Evolutionary conservation across 75 land plant genomes (phyloP), one percentile per base, ranked within the genome.

Genomic region (Pinus tabuliformis): DNA sequence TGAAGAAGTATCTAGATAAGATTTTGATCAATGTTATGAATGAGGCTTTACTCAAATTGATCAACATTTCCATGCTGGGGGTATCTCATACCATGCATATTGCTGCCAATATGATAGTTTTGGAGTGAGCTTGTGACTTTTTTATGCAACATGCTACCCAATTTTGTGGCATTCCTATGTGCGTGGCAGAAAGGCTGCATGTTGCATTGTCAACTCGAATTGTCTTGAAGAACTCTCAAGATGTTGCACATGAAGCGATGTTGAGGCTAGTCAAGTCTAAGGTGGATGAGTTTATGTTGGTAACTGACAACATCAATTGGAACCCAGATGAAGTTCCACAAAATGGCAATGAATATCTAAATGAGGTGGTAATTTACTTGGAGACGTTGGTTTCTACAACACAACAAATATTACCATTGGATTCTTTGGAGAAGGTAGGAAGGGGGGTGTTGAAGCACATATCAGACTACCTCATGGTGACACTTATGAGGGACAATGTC

Each of bases 41-140:
- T 45, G 88, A 86, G 82, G 87, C 87, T 63, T 75, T 86, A 71
- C 58, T 84, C 13, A 84, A 64, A 57, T 82, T 86, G 64, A 76
- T 86, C 21, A 62, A 66, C 58, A 73, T 74, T 62, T 82, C 91
- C 12, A 81, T 86, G 73, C 83, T 76, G 92, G 90, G 1, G n/a
- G 94, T 94, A 30, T 92, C 99, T 21, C 99, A 90, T 59, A n/a
- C n/a, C n/a, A n/a, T 97, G 95, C 99, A 95, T 84, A 84, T 95
- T 22, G 98, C 99, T 62, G 99, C 99, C 21, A 97, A 97, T 76
- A 91, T 95, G 93, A 89, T 91, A 24, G 95, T 91, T 24, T 73
- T 97, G 58, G 98, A 97, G 82, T 91, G 95, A 18, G 95, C 99
- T 3, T 97, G 99, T 80, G 91, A 88, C 73, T 97, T 89, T 81